Base-by-base conservation (phyloP, 1,284 basidiomycete genomes). In the Nidula niveotomentosa region DNA sequence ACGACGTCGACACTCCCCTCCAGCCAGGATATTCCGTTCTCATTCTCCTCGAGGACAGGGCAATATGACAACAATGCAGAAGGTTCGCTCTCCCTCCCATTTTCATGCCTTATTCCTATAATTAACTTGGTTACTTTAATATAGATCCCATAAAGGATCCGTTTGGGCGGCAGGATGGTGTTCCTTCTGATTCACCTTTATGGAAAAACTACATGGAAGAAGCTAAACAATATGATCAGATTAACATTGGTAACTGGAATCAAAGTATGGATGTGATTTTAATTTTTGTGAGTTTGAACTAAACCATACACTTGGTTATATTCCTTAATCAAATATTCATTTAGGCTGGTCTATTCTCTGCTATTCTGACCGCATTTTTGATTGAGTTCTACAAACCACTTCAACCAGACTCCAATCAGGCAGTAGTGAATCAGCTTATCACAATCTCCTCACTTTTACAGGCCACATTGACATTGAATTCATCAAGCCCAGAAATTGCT, bases 211-310 rank as follows among this genome's bases (percentile, higher is more conserved):
- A 57, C 46, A 57, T 57, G 56, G 56, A 57, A 15, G 52, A 57
- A 23, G 55, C 55, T n/a, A 43, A 48, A 30, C 48, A 36, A 36
- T 52, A 57, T 12, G 56, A 57, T 45, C 35, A 54, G 18, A 51
- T 45, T 47, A 34, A 37, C 37, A 39, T 57, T 13, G 17, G 36
- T 6, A 43, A 57, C 43, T 57, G 53, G 56, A 57, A 57, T 41
- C 56, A 57, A 49, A 57, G 41, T 37, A 57, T 57, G 53, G 56
- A 57, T 50, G 52, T 57, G 7, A 57, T 57, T n/a, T 45, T 56
- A 6, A 56, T 56, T 17, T 56, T 56, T 51, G 55, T 56, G 30
- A 17, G 51, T 53, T 17, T 33, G 15, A 30, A 34, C 8, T 37
- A 34, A 12, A 41, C 46, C 17, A 33, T 30, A 35, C 7, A n/a